These are phyloP conservation scores for Dryas integrifolia DNA, from an alignment of 331 rosid genomes.

Conservation along the genomic window DNA sequence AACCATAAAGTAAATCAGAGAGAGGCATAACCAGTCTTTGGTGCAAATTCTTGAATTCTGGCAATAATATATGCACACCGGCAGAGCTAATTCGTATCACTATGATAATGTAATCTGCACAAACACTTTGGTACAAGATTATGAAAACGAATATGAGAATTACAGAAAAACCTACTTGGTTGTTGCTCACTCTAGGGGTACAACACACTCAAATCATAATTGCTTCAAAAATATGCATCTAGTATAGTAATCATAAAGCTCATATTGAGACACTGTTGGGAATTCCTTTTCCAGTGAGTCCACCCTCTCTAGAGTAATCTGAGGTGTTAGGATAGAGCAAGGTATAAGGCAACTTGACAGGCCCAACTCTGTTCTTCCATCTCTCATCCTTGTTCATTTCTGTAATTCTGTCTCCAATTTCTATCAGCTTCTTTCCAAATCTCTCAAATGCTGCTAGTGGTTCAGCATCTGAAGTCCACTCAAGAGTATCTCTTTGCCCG, in stretches of 20 bases:
- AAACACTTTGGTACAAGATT: background rate
- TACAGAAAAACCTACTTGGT: background rate
- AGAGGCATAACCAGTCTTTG: background rate
- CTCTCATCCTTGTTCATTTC: slow-evolving; percentile 51
- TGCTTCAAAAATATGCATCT: background rate
- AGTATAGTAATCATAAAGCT: background rate
- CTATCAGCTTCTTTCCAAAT: slow-evolving; percentile 45
- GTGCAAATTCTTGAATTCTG: background rate
- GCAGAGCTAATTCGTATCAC: background rate
- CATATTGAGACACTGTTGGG: slow-evolving; percentile 84
- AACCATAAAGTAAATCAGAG: background rate
- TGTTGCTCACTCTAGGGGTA: background rate
- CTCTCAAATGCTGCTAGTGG: slow-evolving; percentile 56
- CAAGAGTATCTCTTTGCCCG: slow-evolving; percentile 61
- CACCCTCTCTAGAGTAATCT: slow-evolving; percentile 53
- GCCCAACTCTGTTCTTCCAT: slow-evolving; percentile 76
- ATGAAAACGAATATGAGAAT: background rate
- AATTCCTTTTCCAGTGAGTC: slow-evolving; percentile 90
- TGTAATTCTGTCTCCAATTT: slow-evolving; percentile 57
- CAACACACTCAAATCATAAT: background rate
- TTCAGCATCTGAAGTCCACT: slow-evolving; percentile 65
- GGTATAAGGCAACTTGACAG: slow-evolving; percentile 68
- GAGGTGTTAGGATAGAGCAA: slow-evolving; percentile 83
- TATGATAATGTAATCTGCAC: background rate
- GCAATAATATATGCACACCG: background rate